Evolutionary conservation across 306 rosid genomes (phyloP).

Genomic region (Fagus crenata): DNA sequence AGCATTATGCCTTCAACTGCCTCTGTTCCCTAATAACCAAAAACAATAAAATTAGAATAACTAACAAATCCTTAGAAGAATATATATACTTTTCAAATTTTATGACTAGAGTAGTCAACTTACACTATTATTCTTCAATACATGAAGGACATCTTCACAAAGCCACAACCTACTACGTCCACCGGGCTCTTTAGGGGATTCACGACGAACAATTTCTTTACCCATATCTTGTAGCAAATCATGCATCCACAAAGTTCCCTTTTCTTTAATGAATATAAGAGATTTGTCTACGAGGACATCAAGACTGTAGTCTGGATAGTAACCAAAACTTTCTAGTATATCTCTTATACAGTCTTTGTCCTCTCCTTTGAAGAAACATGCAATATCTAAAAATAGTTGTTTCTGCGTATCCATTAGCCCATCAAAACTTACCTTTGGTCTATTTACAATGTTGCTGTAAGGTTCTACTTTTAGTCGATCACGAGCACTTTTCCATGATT

Average conservation of each 20-base stretch:
- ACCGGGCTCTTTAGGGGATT: neutral
- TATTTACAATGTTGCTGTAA: neutral
- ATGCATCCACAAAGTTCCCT: neutral
- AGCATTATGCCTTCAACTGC: neutral
- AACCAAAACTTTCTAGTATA: too few relatives aligned
- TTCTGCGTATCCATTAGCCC: neutral
- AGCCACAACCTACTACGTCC: neutral
- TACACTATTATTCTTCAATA: neutral
- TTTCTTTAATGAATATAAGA: neutral
- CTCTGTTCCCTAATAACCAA: neutral
- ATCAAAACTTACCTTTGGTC: neutral
- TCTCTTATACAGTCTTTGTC: too few relatives aligned
- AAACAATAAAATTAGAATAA: neutral
- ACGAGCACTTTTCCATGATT: neutral
- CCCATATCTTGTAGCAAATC: constrained; percentile 7
- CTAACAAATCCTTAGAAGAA: neutral
- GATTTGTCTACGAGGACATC: neutral
- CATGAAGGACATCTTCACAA: neutral
- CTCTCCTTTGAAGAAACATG: too few relatives aligned
- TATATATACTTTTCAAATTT: neutral
- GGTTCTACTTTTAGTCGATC: neutral
- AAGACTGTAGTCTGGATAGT: neutral
- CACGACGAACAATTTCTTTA: neutral
- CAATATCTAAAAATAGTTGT: too few relatives aligned
- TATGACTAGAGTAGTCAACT: neutral